Evolutionary conservation across 192 early-diverging fungal species (phyloP), one percentile per base, ranked within the genome.

Genomic region (Phlyctochytrium arcticum): DNA sequence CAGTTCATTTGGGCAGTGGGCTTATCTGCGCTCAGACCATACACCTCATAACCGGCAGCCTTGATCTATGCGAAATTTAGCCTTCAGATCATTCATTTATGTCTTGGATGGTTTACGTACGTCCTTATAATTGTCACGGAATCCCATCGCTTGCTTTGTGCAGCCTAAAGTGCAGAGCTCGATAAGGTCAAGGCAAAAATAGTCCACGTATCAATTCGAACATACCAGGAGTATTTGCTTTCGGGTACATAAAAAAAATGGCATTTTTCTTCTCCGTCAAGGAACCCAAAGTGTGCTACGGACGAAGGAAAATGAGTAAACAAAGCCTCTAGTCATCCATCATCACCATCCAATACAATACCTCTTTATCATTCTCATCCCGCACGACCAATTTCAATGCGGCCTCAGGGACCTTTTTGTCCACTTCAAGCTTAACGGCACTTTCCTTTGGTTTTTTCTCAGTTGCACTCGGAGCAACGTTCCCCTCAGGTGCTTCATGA

Each of bases 231-330:
- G 61, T 63, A 35, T 63, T 27, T 17, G 61, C 61, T 21, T 37
- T 30, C 3, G 61, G 61, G 36, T 63, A 63, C 31, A 63, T 53
- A 32, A 63, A 63, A 33, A 63, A 63, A n/a, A n/a, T n/a, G n/a
- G n/a, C n/a, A n/a, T n/a, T n/a, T n/a, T n/a, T n/a, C n/a, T n/a
- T n/a, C n/a, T n/a, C n/a, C n/a, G n/a, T n/a, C n/a, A n/a, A n/a
- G n/a, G n/a, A n/a, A n/a, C n/a, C n/a, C n/a, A n/a, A n/a, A n/a
- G n/a, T n/a, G n/a, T n/a, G n/a, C n/a, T n/a, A n/a, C n/a, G n/a
- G n/a, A n/a, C n/a, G n/a, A n/a, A n/a, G n/a, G n/a, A n/a, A n/a
- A n/a, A n/a, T n/a, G n/a, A n/a, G n/a, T n/a, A n/a, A n/a, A n/a
- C n/a, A n/a, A n/a, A n/a, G n/a, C n/a, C n/a, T n/a, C n/a, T n/a